A percentile compares a stretch with the other conserved stretches of the same genome.
These are phyloP conservation scores for Agrocybe praecox DNA, from an alignment of 768 basidiomycete species.

Conservation along the genomic window DNA sequence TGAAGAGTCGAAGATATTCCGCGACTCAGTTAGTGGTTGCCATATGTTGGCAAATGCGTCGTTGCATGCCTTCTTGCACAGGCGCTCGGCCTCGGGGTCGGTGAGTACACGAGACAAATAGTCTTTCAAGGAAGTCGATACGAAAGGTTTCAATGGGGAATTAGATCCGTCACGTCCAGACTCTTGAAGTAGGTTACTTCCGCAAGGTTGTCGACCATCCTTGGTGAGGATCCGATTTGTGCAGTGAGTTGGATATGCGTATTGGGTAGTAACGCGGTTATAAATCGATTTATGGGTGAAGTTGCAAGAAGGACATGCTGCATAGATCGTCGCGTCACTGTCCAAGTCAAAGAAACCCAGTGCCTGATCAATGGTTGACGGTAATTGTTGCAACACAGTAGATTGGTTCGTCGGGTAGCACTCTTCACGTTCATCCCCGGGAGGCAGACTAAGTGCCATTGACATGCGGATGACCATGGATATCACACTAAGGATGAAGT, in stretches of 20 bases:
- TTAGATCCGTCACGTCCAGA: not conserved
- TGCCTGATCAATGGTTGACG: not conserved
- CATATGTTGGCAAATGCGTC: not conserved
- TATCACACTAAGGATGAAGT: not conserved
- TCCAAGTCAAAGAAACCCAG: not conserved
- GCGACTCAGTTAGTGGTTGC: not conserved
- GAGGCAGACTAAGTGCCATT: not conserved
- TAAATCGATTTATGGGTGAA: not conserved
- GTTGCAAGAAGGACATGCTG: not conserved
- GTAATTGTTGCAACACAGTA: not conserved
- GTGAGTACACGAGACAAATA: not conserved
- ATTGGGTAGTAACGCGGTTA: not conserved
- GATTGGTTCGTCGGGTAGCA: not conserved
- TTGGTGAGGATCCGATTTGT: not conserved
- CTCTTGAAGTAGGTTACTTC: not conserved
- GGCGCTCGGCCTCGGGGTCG: not conserved
- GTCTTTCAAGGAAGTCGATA: not conserved
- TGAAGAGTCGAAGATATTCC: not conserved
- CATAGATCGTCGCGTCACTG: not conserved
- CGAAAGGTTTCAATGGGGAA: slow-evolving; percentile 1
- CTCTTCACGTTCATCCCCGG: not conserved
- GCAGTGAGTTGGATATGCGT: not conserved
- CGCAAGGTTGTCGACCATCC: not conserved
- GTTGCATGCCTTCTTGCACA: slow-evolving; percentile 1
- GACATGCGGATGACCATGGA: not conserved